Percentiles rank a stretch among this genome's conserved stretches.
phyloP scores from a whole-genome alignment of 2,329 filamentous ascomycete species.

The Fusarium metavorans region DNA sequence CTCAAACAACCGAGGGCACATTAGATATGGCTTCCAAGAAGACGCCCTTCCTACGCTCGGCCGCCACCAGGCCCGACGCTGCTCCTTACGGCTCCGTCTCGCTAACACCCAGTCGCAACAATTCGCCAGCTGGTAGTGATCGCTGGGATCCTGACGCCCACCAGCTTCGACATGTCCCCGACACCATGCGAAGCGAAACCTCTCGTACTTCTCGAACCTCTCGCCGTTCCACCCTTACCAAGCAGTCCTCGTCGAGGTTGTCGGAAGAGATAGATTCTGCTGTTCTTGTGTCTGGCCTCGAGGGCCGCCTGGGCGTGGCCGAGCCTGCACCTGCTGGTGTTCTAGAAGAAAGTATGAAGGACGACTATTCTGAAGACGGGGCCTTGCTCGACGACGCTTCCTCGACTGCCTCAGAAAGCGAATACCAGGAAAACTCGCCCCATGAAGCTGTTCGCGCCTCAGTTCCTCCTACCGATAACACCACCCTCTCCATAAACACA shows the following conservation, averaged over 20 bases:
- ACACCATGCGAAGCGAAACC: constrained; percentile 48
- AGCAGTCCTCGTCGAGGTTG: constrained; percentile 49
- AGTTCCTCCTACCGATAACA: constrained; percentile 81
- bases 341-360: constrained; percentile 57
- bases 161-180: constrained; percentile 50
- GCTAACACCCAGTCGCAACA: constrained; percentile 50
- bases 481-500: constrained; percentile 83
- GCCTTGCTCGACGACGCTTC: constrained; percentile 53
- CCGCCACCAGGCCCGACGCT: constrained; percentile 45
- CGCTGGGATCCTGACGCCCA: constrained; percentile 47
- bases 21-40: constrained; percentile 52
- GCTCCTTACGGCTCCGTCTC: constrained; percentile 56
- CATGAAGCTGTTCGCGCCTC: constrained; percentile 85
- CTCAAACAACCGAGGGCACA: constrained; percentile 26
- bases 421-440: constrained; percentile 76
- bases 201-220: constrained; percentile 47
- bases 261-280: constrained; percentile 66
- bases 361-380: constrained; percentile 53
- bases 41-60: constrained; percentile 52
- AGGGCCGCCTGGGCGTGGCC: constrained; percentile 65
- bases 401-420: constrained; percentile 59
- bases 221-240: constrained; percentile 47
- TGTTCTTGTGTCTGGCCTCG: constrained; percentile 64
- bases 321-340: constrained; percentile 61
- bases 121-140: constrained; percentile 52